Evolutionary conservation across 1,139 yeast genomes (phyloP).

Genomic region (Suhomyces anneliseae): DNA sequence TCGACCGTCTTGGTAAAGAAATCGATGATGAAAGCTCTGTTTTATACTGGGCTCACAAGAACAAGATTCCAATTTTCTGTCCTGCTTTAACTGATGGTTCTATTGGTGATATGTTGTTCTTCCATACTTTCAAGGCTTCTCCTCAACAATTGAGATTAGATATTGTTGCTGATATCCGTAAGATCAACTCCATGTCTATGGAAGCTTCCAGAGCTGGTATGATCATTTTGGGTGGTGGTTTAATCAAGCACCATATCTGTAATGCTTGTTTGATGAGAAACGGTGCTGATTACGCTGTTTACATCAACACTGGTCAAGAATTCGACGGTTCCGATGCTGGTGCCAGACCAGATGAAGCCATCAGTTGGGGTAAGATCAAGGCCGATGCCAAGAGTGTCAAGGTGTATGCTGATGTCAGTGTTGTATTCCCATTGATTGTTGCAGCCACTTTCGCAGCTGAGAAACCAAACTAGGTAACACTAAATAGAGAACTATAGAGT

Average conservation of each 20-base stretch:
- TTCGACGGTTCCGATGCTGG: constrained; percentile 99
- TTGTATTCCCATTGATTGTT: constrained; percentile 92
- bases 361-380: constrained; percentile 98
- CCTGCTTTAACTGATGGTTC: constrained; percentile 98
- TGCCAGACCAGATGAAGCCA: constrained; percentile 98
- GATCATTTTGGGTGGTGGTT: constrained; percentile 95
- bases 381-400: constrained; percentile 90
- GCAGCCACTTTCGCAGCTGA: constrained; percentile 90
- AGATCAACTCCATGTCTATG: constrained; percentile 90
- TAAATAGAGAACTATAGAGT: too few relatives aligned
- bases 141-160: constrained; percentile 88
- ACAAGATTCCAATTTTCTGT: constrained; percentile 92
- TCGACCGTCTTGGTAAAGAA: constrained; percentile 92
- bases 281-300: constrained; percentile 98
- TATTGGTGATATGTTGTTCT: constrained; percentile 96
- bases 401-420: constrained; percentile 94
- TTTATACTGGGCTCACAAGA: constrained; percentile 96
- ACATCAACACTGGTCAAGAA: constrained; percentile 96
- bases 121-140: constrained; percentile 94
- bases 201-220: constrained; percentile 95
- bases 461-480: constrained; percentile 11
- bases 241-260: constrained; percentile 94
- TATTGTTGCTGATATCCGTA: constrained; percentile 89
- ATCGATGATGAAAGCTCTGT: constrained; percentile 93
- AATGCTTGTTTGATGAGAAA: constrained; percentile 98